Evolutionary conservation across 306 rosid genomes (phyloP), one percentile per base, ranked within the genome.

Genomic region (Cucurbita argyrosperma): DNA sequence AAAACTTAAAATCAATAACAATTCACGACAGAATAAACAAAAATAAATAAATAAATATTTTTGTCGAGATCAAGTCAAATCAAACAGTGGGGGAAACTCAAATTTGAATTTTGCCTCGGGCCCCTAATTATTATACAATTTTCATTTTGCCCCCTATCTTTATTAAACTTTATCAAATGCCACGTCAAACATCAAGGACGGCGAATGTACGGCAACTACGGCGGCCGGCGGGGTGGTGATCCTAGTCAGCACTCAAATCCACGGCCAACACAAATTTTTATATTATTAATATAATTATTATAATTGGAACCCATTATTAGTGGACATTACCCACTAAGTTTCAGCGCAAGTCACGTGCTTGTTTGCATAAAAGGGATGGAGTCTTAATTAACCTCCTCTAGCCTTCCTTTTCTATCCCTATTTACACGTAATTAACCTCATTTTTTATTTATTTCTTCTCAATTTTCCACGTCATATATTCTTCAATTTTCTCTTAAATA

Each of bases 21-120:
- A 63, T 8, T 46, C 72, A 46, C 50, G 10, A 19, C 8, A 64
- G 50, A 61, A 18, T 55, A 55, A 60, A 21, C 23, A 21, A 1
- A 18, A 40, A 42, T 1, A 43, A 4, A n/a, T 0, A 18, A 19
- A 8, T 5, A 10, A 18, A 40, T 72, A 52, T 37, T 37, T 30
- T 52, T 26, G 26, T 54, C 38, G 39, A 19, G 15, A 70, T n/a
- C 5, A 42, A 35, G 42, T 40, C 70, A 63, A 63, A 40, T 63
- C 58, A 26, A 65, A 60, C 59, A 57, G 76, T 53, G 70, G 67
- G 52, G 56, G 57, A 74, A 71, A 80, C 81, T 72, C 74, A 74
- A 30, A 77, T 78, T 69, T 67, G 78, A 79, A 71, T 61, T 62
- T 74, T 81, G 79, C 82, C 92, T 90, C 90, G 96, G 90, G 96